Base-by-base conservation (phyloP, 345 rosid genomes). In the Barbarea vulgaris region DNA sequence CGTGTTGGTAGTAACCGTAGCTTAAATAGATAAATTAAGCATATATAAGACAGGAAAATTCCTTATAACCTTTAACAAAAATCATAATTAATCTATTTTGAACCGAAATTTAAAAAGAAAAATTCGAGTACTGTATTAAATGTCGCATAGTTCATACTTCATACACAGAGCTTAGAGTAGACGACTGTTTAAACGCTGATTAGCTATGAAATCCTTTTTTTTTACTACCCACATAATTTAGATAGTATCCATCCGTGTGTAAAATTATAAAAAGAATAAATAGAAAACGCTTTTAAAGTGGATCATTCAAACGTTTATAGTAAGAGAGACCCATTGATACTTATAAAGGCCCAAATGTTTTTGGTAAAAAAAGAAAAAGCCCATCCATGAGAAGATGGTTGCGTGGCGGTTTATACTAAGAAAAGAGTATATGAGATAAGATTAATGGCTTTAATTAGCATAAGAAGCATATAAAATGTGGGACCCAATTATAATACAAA, bases 401-500 rank as follows among this genome's bases (percentile, higher is more conserved):
- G 18, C 12, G 54, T 39, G 59, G 58, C 31, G 18, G 64, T 25
- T 52, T n/a, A 27, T 17, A 42, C 1, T 8, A 69, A 70, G 19
- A 41, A 27, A 25, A 22, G 6, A 58, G 9, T 2, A 33, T 15
- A 22, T 9, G 17, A 25, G 8, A 36, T 47, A 17, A 1, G 71
- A 33, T 8, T 54, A 72, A 2, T n/a, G 39, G 18, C 28, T 46
- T 70, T 9, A 63, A 73, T 65, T 74, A 65, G 65, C 77, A 11
- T 65, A 65, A n/a, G n/a, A 74, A 70, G 12, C 30, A 44, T 9
- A n/a, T 12, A 4, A 4, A 31, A 7, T 12, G 72, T 65, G 65
- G 72, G 78, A 56, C 66, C 77, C 41, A 9, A 28, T 5, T 5
- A 42, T 54, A 10, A 7, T 64, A n/a, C 15, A 65, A 74, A 74